These are phyloP conservation scores for Cytauxzoon felis DNA, from an alignment of 169 alveolate genomes.

Conservation along the genomic window DNA sequence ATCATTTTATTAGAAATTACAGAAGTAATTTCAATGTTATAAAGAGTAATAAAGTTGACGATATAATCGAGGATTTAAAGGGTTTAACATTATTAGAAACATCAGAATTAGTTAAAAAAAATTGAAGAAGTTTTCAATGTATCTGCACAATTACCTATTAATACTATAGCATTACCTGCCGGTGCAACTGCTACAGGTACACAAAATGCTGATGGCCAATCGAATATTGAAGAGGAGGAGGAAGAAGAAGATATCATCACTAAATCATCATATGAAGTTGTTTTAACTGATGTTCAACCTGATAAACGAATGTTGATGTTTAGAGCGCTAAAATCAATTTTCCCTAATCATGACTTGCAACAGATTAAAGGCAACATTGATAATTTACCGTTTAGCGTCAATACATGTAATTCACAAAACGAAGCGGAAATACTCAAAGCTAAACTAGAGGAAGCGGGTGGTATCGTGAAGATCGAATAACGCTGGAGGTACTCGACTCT, in stretches of 20 bases:
- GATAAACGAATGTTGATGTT: constrained; percentile 58
- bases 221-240: constrained; percentile 59
- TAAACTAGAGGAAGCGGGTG: constrained; percentile 55
- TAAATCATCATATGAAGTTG: constrained; percentile 64
- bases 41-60: constrained; percentile 60
- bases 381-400: constrained; percentile 64
- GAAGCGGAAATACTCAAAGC: constrained; percentile 63
- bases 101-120: constrained; percentile 71
- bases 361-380: constrained; percentile 71
- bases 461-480: constrained; percentile 48
- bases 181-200: constrained; percentile 32
- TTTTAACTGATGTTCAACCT: constrained; percentile 52
- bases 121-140: constrained; percentile 74
- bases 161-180: constrained; percentile 30
- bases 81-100: constrained; percentile 70
- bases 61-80: constrained; percentile 65
- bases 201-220: constrained; percentile 29
- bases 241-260: constrained; percentile 52
- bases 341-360: constrained; percentile 56
- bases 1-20: too few species aligned
- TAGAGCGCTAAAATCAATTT: constrained; percentile 57
- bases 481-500: background rate
- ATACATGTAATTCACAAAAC: constrained; percentile 48
- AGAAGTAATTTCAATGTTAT: background rate
- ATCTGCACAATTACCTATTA: constrained; percentile 53